These are phyloP conservation scores for Scortechinia acanthostroma DNA, from an alignment of 2,329 filamentous ascomycete species.

Conservation along the genomic window DNA sequence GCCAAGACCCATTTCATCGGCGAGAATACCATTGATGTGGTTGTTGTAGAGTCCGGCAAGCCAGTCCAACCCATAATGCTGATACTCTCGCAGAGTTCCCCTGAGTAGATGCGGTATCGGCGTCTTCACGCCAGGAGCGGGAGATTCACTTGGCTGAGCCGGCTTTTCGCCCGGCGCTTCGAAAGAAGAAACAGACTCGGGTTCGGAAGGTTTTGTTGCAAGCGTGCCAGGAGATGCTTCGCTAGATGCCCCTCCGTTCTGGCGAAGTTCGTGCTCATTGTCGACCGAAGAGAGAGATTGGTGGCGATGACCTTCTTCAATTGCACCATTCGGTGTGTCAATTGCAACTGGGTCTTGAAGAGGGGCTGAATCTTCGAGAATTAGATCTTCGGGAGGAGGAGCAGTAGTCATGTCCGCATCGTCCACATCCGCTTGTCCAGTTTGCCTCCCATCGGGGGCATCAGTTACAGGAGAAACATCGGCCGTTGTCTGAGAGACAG, in stretches of 20 bases:
- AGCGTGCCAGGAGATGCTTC: not conserved
- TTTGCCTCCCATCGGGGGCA: not conserved
- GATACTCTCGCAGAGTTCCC: slow-evolving; percentile 87
- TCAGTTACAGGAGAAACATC: not conserved
- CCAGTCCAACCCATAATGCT: slow-evolving; percentile 96
- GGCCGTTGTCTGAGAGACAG: too few relatives aligned
- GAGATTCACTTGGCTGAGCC: slow-evolving; percentile 28
- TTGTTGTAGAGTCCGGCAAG: slow-evolving; percentile 86
- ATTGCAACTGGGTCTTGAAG: too few relatives aligned
- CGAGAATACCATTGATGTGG: slow-evolving; percentile 88
- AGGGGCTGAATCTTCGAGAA: not conserved
- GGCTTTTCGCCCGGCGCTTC: not conserved
- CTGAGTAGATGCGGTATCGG: slow-evolving; percentile 77
- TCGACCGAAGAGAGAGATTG: too few relatives aligned
- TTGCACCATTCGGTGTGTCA: not conserved
- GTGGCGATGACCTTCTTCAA: not conserved
- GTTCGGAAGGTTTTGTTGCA: not conserved
- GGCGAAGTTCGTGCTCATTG: slow-evolving; percentile 1
- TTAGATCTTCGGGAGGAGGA: not conserved
- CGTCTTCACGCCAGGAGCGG: slow-evolving; percentile 43
- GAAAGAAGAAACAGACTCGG: slow-evolving; percentile 1
- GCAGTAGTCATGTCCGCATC: not conserved
- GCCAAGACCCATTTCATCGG: slow-evolving; percentile 96
- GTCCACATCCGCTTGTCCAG: not conserved
- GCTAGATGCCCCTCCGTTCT: not conserved